Conservation (phyloP, 345 rosid genomes). For the Eucalyptus camaldulensis region DNA sequence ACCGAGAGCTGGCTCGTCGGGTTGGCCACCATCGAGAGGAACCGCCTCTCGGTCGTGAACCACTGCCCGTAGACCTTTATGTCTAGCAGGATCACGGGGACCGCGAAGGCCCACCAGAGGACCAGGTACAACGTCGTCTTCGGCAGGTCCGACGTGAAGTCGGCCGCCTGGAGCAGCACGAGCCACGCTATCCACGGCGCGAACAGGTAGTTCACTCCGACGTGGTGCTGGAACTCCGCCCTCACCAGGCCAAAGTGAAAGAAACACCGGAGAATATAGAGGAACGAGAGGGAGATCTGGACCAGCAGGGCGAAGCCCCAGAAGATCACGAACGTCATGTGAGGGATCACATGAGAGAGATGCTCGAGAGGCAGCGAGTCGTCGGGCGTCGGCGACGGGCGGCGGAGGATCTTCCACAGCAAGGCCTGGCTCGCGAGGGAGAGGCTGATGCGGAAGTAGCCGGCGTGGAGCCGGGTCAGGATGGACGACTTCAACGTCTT, state of each 20-base stretch:
- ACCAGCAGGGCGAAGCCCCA: constrained; percentile 17
- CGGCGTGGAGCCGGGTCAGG: constrained; percentile 23
- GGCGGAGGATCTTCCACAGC: constrained; percentile 17
- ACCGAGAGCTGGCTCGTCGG: constrained; percentile 33
- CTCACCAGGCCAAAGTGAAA: constrained; percentile 19
- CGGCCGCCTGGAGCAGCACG: constrained; percentile 18
- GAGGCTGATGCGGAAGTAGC: constrained; percentile 27
- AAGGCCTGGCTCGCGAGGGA: constrained; percentile 28
- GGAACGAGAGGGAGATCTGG: constrained; percentile 11
- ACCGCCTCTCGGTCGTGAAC: constrained; percentile 27
- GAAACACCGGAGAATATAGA: constrained; percentile 18
- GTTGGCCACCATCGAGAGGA: constrained; percentile 25
- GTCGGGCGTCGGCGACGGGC: background rate
- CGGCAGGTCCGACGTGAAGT: background rate
- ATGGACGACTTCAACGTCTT: background rate
- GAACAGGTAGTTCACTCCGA: constrained; percentile 26
- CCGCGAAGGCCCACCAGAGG: constrained; percentile 21
- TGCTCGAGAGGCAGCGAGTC: background rate
- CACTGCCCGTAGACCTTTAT: constrained; percentile 37
- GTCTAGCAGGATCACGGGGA: constrained; percentile 23
- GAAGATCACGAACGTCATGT: constrained; percentile 5
- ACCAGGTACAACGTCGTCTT: background rate
- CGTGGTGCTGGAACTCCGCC: constrained; percentile 26
- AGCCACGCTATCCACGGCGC: constrained; percentile 34
- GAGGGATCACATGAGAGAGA: background rate